Evolutionary conservation across 352 stramenopile species (phyloP).

Genomic region (Pythium oligandrum): DNA sequence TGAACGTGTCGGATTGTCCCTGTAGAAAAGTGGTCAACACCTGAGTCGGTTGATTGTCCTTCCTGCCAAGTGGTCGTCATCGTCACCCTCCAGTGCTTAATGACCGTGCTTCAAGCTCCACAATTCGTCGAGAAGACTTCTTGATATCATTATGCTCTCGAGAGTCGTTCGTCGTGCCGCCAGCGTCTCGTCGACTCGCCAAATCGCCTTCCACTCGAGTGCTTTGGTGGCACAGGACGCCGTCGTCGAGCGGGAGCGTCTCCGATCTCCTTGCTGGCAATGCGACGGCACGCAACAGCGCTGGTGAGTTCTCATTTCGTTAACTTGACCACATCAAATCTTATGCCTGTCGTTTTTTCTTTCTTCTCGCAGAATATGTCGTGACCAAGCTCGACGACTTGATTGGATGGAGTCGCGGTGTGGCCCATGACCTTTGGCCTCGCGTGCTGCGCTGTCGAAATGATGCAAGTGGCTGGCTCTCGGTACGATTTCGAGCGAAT

Average conservation of each 20-base stretch:
- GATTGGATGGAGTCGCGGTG: constrained; percentile 97
- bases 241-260: constrained; percentile 52
- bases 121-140: too few species aligned
- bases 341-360: too few species aligned
- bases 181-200: constrained; percentile 6
- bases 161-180: constrained; percentile 11
- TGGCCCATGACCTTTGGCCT: constrained; percentile 99
- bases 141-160: too few species aligned
- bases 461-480: constrained; percentile 91
- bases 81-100: too few species aligned
- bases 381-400: constrained; percentile 97
- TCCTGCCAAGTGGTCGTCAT: too few species aligned
- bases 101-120: too few species aligned
- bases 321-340: too few species aligned
- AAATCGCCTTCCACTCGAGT: constrained; percentile 19
- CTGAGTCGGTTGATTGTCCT: too few species aligned
- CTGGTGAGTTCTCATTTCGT: constrained; percentile 34
- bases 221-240: constrained; percentile 13
- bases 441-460: constrained; percentile 99
- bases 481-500: constrained; percentile 99
- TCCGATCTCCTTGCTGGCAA: constrained; percentile 68
- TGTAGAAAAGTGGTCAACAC: too few species aligned
- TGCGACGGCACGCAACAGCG: constrained; percentile 64
- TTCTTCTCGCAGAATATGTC: constrained; percentile 88
- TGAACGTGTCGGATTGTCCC: too few species aligned